Evolutionary conservation across 2,329 filamentous ascomycete genomes (phyloP).

Genomic region (Pestalotiopsis fici): DNA sequence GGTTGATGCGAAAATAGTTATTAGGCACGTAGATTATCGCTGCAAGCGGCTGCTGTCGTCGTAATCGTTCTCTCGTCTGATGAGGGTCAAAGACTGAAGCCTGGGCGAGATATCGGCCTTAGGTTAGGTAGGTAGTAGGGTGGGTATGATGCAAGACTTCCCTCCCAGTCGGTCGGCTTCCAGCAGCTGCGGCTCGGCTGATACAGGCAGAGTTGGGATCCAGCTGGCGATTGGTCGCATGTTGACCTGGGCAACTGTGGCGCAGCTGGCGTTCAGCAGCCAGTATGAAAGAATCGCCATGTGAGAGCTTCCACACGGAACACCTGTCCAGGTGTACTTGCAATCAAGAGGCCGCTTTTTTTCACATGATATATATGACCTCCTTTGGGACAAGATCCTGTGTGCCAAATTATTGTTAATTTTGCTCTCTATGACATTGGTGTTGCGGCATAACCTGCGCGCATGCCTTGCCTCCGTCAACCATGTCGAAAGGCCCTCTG

Average conservation of each 20-base stretch:
- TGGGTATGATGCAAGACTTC: conserved; percentile 16
- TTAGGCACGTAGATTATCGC: background rate
- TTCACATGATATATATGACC: background rate
- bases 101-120: conserved; percentile 1
- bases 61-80: background rate
- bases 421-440: background rate
- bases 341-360: background rate
- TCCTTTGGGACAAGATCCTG: background rate
- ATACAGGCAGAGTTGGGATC: background rate
- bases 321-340: background rate
- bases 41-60: background rate
- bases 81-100: conserved; percentile 7
- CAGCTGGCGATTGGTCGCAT: conserved; percentile 4
- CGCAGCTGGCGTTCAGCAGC: background rate
- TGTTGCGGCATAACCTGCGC: background rate
- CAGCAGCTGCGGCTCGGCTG: conserved; percentile 2
- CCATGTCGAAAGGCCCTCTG: conserved; percentile 60
- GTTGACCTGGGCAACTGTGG: background rate
- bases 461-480: background rate
- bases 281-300: background rate
- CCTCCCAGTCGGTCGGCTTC: background rate
- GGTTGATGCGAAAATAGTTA: background rate
- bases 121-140: conserved; percentile 7
- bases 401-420: background rate
- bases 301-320: background rate